Percentiles rank a stretch among this genome's conserved stretches.
These are phyloP conservation scores for Turnera subulata DNA, from an alignment of 345 rosid species.

Conservation along the genomic window DNA sequence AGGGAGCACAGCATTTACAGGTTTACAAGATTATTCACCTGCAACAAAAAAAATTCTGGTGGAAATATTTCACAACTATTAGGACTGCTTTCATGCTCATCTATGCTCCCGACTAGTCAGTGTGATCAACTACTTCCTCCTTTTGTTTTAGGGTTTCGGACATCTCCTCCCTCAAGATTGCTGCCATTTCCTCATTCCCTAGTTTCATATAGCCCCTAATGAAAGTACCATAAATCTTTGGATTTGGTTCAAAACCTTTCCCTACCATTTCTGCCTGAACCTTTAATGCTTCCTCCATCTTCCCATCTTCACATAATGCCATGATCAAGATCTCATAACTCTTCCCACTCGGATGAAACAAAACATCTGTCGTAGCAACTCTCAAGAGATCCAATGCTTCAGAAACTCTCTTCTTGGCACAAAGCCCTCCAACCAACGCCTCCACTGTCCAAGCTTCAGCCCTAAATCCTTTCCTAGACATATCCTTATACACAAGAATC, in stretches of 20 bases:
- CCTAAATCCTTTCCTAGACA: constrained; percentile 46
- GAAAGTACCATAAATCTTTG: constrained; percentile 52
- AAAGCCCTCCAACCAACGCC: constrained; percentile 42
- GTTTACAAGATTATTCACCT: background rate
- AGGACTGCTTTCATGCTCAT: background rate
- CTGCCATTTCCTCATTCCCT: constrained; percentile 55
- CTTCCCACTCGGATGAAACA: constrained; percentile 41
- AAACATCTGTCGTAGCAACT: constrained; percentile 30
- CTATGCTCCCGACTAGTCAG: background rate
- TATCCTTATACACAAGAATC: constrained; percentile 51
- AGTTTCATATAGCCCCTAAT: constrained; percentile 46
- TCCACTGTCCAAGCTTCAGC: constrained; percentile 45
- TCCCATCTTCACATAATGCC: constrained; percentile 55
- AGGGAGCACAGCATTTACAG: background rate
- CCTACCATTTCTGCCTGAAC: constrained; percentile 88
- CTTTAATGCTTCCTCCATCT: constrained; percentile 65
- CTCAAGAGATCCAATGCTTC: constrained; percentile 54
- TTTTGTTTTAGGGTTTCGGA: constrained; percentile 31
- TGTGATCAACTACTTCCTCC: constrained; percentile 12
- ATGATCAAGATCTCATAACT: constrained; percentile 55
- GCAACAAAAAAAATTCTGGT: no score
- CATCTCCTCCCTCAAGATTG: constrained; percentile 55
- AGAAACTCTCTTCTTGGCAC: constrained; percentile 35
- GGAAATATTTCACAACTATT: no score
- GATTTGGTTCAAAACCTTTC: constrained; percentile 59